phyloP scores from a whole-genome alignment of 202 grass and related monocot genomes.

The Panicum hallii region DNA sequence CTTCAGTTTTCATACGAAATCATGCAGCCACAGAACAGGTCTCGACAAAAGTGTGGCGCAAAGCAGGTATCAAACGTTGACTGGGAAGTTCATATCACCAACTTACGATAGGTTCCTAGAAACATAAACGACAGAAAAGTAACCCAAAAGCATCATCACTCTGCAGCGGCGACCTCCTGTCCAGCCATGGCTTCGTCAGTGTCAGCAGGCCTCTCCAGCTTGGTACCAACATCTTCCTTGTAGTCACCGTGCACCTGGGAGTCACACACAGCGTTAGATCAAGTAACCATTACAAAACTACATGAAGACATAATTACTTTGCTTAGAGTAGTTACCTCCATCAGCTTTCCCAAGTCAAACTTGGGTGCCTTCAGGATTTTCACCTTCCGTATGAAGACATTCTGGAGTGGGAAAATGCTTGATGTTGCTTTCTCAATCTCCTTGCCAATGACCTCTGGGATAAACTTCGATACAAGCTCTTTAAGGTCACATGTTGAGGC shows the following conservation, averaged over 20 bases:
- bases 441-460: conserved; percentile 77
- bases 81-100: neutral
- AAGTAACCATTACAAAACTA: neutral
- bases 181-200: conserved; percentile 46
- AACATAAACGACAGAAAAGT: neutral
- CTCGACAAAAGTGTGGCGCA: neutral
- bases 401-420: conserved; percentile 72
- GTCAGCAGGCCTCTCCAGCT: conserved; percentile 67
- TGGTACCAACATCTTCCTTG: conserved; percentile 72
- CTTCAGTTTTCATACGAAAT: neutral
- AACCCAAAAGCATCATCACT: conserved; percentile 30
- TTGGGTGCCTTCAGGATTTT: conserved; percentile 85
- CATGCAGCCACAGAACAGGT: neutral
- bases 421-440: conserved; percentile 75
- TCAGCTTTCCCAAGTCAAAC: conserved; percentile 80
- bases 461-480: conserved; percentile 73
- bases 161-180: conserved; percentile 54
- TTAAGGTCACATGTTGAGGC: conserved; percentile 68
- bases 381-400: conserved; percentile 77
- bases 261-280: neutral
- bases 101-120: neutral
- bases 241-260: conserved; percentile 77
- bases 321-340: conserved; percentile 57
- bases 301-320: neutral
- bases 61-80: neutral